These are phyloP conservation scores for Isochrysis galbana DNA, from an alignment of 78 protist genomes.

Conservation along the genomic window DNA sequence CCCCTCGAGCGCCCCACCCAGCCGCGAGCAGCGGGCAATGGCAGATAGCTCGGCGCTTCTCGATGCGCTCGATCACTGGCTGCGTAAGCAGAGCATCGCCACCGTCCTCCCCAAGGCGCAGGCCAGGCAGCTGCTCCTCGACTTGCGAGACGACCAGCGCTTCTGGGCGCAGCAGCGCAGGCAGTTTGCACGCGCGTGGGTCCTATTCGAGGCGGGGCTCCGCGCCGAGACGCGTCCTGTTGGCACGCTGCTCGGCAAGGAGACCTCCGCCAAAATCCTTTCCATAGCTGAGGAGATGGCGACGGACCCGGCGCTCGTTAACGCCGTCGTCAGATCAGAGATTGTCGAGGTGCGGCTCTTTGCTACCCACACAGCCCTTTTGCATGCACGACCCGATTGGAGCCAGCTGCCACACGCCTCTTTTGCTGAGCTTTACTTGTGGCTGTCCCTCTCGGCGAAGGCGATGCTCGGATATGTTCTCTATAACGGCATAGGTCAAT, in stretches of 20 bases:
- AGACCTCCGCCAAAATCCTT: background rate
- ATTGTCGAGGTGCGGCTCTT: background rate
- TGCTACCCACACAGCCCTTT: background rate
- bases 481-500: background rate
- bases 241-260: background rate
- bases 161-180: slow-evolving; percentile 22
- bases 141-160: background rate
- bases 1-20: too few species aligned
- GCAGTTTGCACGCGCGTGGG: background rate
- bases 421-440: too few species aligned
- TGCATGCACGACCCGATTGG: background rate
- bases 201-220: background rate
- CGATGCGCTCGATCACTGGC: background rate
- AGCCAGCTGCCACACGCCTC: too few species aligned
- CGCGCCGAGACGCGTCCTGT: background rate
- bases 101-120: background rate
- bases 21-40: too few species aligned
- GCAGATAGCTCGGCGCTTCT: background rate
- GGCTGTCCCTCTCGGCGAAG: too few species aligned
- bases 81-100: background rate
- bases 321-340: background rate
- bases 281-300: background rate
- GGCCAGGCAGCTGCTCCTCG: background rate
- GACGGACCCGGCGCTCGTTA: background rate
- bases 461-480: background rate